Conservation (phyloP, 305 asterid species). For the Plantago coronopus region DNA sequence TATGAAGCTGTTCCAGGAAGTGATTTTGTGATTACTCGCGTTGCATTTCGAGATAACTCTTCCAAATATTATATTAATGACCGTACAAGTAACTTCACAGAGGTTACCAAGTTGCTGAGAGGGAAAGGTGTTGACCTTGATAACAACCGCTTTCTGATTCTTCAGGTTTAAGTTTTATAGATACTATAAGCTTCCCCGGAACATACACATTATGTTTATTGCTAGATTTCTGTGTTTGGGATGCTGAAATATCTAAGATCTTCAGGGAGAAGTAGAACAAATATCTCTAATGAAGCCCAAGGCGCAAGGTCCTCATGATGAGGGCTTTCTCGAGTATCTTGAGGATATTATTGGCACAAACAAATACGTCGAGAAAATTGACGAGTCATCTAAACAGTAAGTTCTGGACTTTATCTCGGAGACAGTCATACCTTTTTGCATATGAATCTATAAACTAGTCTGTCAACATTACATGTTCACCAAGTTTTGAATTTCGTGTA, state of each 20-base stretch:
- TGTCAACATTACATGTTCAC: background rate
- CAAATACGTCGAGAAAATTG: slow-evolving; percentile 91
- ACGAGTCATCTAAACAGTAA: slow-evolving; percentile 81
- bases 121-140: slow-evolving; percentile 98
- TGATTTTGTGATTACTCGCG: slow-evolving; percentile 74
- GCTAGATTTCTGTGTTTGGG: slow-evolving; percentile 9
- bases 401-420: slow-evolving; percentile 28
- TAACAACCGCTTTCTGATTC: slow-evolving; percentile 91
- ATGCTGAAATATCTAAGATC: slow-evolving; percentile 21
- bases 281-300: slow-evolving; percentile 96
- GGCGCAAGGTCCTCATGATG: slow-evolving; percentile 98
- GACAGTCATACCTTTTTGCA: background rate
- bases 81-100: slow-evolving; percentile 75
- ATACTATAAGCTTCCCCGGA: background rate
- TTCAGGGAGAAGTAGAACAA: slow-evolving; percentile 98
- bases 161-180: slow-evolving; percentile 53
- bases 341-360: slow-evolving; percentile 96
- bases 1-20: slow-evolving; percentile 82
- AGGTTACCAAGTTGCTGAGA: slow-evolving; percentile 83
- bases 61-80: slow-evolving; percentile 80
- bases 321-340: slow-evolving; percentile 94
- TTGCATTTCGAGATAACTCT: slow-evolving; percentile 85
- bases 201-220: background rate
- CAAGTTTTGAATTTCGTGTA: background rate
- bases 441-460: slow-evolving; percentile 2